phyloP scores from a whole-genome alignment of 2,329 filamentous ascomycete genomes.

The Alternaria gaisen region DNA sequence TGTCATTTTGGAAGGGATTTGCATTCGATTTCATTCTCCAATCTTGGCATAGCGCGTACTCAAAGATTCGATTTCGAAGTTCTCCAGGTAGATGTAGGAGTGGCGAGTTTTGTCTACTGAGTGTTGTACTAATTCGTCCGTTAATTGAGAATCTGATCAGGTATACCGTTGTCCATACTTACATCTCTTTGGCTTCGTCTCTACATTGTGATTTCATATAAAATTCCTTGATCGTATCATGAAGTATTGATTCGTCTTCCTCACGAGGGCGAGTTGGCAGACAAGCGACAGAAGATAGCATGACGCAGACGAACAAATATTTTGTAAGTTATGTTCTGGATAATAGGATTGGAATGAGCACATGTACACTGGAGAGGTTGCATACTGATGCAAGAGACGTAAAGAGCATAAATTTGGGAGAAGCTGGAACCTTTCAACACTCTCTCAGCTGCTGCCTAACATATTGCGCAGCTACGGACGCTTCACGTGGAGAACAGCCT shows the following conservation, averaged over 20 bases:
- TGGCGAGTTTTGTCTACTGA: conserved; percentile 15
- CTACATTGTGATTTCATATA: not conserved
- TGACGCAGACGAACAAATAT: not conserved
- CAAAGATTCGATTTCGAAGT: conserved; percentile 23
- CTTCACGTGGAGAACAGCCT: not conserved
- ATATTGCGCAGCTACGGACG: not conserved
- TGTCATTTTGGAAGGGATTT: not conserved
- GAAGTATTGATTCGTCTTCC: not conserved
- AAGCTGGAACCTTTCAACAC: not conserved
- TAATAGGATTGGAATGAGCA: too few relatives aligned
- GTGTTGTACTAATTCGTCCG: not conserved
- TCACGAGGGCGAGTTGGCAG: not conserved
- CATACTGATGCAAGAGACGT: not conserved
- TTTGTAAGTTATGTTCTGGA: not conserved
- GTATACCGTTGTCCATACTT: not conserved
- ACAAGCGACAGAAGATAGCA: not conserved
- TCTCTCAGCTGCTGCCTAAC: not conserved
- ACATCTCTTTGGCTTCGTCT: not conserved
- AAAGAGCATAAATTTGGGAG: not conserved
- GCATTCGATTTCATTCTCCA: not conserved
- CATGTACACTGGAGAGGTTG: not conserved
- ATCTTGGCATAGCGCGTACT: not conserved
- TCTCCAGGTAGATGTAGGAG: conserved; percentile 20
- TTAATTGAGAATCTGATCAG: not conserved
- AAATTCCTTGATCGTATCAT: not conserved